Conservation (phyloP, 163 green algal species). For the Volvox carteri region DNA sequence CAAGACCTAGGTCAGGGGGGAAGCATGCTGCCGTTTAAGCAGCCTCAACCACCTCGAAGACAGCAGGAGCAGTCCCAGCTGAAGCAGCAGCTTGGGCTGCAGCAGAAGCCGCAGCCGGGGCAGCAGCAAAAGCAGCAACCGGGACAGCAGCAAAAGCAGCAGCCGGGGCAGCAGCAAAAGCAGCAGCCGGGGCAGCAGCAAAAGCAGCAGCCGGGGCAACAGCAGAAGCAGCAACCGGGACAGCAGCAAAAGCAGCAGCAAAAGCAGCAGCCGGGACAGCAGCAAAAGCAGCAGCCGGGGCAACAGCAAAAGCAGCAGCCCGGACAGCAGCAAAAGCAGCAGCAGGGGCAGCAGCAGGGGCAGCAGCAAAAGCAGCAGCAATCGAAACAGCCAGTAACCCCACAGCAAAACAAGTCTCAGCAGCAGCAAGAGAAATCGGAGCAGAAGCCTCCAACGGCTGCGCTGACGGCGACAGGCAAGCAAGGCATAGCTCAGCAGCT, state of each 20-base stretch:
- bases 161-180: background rate
- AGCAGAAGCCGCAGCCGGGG: background rate
- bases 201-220: background rate
- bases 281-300: no score
- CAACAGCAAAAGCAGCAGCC: no score
- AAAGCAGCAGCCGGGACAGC: no score
- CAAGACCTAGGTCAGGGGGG: background rate
- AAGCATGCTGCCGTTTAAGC: background rate
- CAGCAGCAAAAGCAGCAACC: background rate
- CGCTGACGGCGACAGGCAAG: background rate
- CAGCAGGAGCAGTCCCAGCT: background rate
- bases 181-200: background rate
- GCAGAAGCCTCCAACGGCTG: background rate
- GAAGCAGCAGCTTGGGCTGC: background rate
- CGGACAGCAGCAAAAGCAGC: no score
- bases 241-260: no score
- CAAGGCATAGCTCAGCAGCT: slow-evolving; percentile 42
- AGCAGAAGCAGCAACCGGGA: no score
- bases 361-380: no score
- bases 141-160: background rate
- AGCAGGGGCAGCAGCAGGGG: background rate
- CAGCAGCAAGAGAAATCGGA: background rate
- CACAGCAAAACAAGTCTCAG: background rate
- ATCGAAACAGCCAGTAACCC: no score
- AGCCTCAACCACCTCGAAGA: no score